These are phyloP conservation scores for Kwoniella bestiolae DNA, from an alignment of 768 basidiomycete genomes.

Conservation along the genomic window DNA sequence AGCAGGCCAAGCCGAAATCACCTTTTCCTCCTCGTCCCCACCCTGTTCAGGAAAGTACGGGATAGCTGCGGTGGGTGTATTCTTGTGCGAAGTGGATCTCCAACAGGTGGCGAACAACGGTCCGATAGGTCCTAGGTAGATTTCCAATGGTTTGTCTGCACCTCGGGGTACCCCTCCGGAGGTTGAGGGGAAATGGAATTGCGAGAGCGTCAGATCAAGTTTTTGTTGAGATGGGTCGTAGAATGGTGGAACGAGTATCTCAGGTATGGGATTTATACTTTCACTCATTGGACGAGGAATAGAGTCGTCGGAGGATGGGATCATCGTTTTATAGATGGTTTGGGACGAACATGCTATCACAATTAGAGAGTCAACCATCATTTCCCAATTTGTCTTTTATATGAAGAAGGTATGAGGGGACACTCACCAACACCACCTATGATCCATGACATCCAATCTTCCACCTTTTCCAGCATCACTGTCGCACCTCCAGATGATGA, in stretches of 20 bases:
- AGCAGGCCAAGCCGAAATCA: slow-evolving; percentile 35
- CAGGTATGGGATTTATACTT: slow-evolving; percentile 92
- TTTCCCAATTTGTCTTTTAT: not conserved
- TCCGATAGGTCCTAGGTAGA: slow-evolving; percentile 87
- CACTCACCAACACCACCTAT: slow-evolving; percentile 86
- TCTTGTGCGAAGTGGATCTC: slow-evolving; percentile 18
- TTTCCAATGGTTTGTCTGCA: slow-evolving; percentile 66
- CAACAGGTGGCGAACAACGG: slow-evolving; percentile 73
- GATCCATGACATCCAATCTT: slow-evolving; percentile 94
- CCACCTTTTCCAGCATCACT: slow-evolving; percentile 74
- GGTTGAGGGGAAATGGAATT: slow-evolving; percentile 76
- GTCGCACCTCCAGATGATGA: not conserved
- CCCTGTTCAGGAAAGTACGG: not conserved
- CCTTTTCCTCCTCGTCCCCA: not conserved
- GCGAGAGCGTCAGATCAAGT: slow-evolving; percentile 81
- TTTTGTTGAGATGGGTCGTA: slow-evolving; percentile 74
- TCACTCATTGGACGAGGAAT: too few species aligned
- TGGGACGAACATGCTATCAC: slow-evolving; percentile 64
- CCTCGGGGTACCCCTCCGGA: not conserved
- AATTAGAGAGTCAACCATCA: not conserved
- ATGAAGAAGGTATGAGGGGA: not conserved
- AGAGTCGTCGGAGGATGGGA: slow-evolving; percentile 56
- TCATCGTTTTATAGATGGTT: slow-evolving; percentile 74
- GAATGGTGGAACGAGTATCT: slow-evolving; percentile 75
- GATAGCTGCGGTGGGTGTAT: slow-evolving; percentile 7